These are phyloP conservation scores for Furcasterigmium furcatum DNA, from an alignment of 2,329 filamentous ascomycete genomes.

Conservation along the genomic window DNA sequence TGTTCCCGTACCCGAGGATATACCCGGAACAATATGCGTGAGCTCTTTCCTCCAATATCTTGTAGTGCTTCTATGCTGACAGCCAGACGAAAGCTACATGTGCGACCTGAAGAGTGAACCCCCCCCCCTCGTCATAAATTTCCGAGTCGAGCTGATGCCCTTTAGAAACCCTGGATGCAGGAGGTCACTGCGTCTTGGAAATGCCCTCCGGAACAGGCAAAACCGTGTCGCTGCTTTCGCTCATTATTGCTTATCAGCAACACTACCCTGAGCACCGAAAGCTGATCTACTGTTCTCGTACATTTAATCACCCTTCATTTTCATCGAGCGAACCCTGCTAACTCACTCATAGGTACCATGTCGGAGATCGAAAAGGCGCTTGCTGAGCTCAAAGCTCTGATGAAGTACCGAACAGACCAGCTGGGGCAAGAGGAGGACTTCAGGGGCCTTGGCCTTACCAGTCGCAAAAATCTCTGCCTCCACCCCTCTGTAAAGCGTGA, in stretches of 20 bases:
- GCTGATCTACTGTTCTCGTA: slow-evolving; percentile 95
- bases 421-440: slow-evolving; percentile 93
- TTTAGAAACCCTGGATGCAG: slow-evolving; percentile 77
- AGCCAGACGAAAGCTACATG: slow-evolving; percentile 45
- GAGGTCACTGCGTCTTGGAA: slow-evolving; percentile 93
- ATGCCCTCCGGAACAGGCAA: slow-evolving; percentile 99
- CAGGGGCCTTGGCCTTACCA: slow-evolving; percentile 85
- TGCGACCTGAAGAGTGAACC: slow-evolving; percentile 51
- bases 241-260: slow-evolving; percentile 96
- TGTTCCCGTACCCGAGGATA: slow-evolving; percentile 58
- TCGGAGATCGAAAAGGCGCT: slow-evolving; percentile 98
- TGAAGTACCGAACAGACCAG: slow-evolving; percentile 90
- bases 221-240: slow-evolving; percentile 88
- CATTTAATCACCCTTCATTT: slow-evolving; percentile 5
- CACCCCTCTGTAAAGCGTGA: slow-evolving; percentile 95
- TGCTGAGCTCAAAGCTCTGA: slow-evolving; percentile 83
- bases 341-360: slow-evolving; percentile 67
- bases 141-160: not conserved
- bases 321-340: not conserved
- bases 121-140: not conserved
- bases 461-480: slow-evolving; percentile 94
- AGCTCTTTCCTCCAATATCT: slow-evolving; percentile 17
- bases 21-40: slow-evolving; percentile 59
- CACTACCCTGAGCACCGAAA: slow-evolving; percentile 91
- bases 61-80: slow-evolving; percentile 3